phyloP scores from a whole-genome alignment of 768 basidiomycete genomes.

The Leccinum arenicola region DNA sequence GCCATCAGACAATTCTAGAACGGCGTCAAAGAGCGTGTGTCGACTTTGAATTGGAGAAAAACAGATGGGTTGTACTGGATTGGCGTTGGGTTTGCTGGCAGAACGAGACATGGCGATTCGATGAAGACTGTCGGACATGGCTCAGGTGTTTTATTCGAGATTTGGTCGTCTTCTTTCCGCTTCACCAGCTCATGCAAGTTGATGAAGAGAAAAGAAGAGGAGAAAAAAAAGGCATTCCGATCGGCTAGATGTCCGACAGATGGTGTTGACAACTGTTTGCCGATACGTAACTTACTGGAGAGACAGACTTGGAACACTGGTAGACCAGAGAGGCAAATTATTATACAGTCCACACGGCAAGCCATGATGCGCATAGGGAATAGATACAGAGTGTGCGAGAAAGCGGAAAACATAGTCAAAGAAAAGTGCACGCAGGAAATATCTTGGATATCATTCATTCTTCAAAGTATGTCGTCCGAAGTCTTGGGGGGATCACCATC shows the following conservation, averaged over 20 bases:
- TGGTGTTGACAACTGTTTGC: slow-evolving; percentile 27
- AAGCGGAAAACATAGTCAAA: not conserved
- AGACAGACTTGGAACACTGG: too few relatives aligned
- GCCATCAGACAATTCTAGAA: slow-evolving; percentile 90
- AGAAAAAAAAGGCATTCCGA: slow-evolving; percentile 14
- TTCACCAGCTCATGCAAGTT: slow-evolving; percentile 40
- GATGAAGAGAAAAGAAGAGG: slow-evolving; percentile 51
- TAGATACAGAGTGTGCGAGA: not conserved
- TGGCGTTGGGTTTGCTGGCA: slow-evolving; percentile 35
- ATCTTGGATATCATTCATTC: not conserved
- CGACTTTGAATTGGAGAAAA: slow-evolving; percentile 27
- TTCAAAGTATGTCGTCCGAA: not conserved
- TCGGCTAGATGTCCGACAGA: slow-evolving; percentile 1
- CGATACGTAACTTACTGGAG: not conserved
- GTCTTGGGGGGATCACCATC: slow-evolving; percentile 9
- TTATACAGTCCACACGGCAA: not conserved
- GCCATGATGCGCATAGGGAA: not conserved
- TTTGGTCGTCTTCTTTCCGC: slow-evolving; percentile 44
- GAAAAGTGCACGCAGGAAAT: not conserved
- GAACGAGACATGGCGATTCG: slow-evolving; percentile 47
- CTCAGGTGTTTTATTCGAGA: slow-evolving; percentile 6
- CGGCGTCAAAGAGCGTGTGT: slow-evolving; percentile 46
- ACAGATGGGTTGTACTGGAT: slow-evolving; percentile 35
- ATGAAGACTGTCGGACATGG: slow-evolving; percentile 25
- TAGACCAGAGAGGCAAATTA: not conserved